Conservation (phyloP, 192 early-diverging fungal genomes). For the Funneliformis mosseae region DNA sequence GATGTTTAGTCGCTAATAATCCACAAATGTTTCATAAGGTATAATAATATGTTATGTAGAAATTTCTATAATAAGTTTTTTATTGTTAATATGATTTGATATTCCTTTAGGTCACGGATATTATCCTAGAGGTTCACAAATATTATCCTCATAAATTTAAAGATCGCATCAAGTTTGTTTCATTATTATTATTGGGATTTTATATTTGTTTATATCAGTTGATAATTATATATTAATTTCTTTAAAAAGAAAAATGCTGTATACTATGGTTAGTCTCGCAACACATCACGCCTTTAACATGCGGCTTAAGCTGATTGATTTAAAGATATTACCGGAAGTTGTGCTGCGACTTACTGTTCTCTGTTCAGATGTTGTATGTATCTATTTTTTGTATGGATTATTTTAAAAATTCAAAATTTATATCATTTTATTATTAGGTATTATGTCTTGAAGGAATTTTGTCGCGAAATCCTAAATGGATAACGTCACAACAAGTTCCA, state of each 20-base stretch:
- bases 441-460: conserved; percentile 2
- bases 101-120: not conserved
- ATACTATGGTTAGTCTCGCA: conserved; percentile 6
- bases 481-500: not conserved
- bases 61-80: not conserved
- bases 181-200: not conserved
- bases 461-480: conserved; percentile 5
- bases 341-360: not conserved
- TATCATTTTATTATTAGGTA: not conserved
- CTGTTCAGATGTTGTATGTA: conserved; percentile 9
- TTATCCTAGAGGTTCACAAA: not conserved
- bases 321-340: conserved; percentile 20
- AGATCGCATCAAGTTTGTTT: not conserved
- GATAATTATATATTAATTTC: not conserved
- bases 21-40: conserved; percentile 5
- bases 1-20: not conserved
- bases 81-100: not conserved
- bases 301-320: conserved; percentile 5
- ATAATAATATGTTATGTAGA: not conserved
- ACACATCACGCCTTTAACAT: not conserved
- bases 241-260: not conserved
- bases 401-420: not conserved
- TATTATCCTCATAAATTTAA: not conserved
- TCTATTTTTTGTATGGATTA: not conserved
- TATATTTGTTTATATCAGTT: not conserved